A percentile compares a stretch with the other conserved stretches of the same genome.
Evolutionary conservation across 2,329 filamentous ascomycete genomes (phyloP).

Genomic region (Cordyceps javanica): DNA sequence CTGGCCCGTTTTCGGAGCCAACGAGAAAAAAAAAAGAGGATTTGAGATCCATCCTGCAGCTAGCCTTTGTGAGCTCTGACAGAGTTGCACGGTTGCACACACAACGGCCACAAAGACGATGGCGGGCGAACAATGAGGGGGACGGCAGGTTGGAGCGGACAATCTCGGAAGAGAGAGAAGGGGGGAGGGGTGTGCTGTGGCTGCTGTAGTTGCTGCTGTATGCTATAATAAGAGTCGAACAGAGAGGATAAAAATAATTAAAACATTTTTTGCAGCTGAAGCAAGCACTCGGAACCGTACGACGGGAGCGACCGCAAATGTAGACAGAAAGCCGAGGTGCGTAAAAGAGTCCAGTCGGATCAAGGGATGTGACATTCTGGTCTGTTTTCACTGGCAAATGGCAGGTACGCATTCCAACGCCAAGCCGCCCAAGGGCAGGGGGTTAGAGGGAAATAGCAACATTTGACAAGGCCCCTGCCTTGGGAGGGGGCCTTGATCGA

Average conservation of each 20-base stretch:
- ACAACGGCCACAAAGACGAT: not conserved
- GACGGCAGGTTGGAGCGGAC: no score
- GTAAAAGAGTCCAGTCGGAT: not conserved
- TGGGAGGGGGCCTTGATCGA: no score
- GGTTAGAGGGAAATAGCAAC: no score
- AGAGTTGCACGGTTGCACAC: not conserved
- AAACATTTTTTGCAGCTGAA: no score
- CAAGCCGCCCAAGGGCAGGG: no score
- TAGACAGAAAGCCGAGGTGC: not conserved
- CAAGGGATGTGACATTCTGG: no score
- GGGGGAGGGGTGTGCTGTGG: not conserved
- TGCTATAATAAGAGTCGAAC: no score
- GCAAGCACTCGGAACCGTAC: not conserved
- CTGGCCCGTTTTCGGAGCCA: not conserved
- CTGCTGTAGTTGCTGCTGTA: no score
- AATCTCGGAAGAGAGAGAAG: no score
- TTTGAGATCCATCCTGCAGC: constrained; percentile 5
- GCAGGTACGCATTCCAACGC: no score
- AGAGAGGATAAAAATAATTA: no score
- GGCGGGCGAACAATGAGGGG: not conserved
- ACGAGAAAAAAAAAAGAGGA: not conserved
- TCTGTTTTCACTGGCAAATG: not conserved
- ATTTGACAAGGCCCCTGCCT: no score
- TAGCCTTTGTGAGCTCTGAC: constrained; percentile 3
- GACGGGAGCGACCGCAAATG: not conserved